A percentile compares a stretch with the other conserved stretches of the same genome.
These are phyloP conservation scores for Casaregolazyma lundiana DNA, from an alignment of 1,139 yeast species.

Conservation along the genomic window DNA sequence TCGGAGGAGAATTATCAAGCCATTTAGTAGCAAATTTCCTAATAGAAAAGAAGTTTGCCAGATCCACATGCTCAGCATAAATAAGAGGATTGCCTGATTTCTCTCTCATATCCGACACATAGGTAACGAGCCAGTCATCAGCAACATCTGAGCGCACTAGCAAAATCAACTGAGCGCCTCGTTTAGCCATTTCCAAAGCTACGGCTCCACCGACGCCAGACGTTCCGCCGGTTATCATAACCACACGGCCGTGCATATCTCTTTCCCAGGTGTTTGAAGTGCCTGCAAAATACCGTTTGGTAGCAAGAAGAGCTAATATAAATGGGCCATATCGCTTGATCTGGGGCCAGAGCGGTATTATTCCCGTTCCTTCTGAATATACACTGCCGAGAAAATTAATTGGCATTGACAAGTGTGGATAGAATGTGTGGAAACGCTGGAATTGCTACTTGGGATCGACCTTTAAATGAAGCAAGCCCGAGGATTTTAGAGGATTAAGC, in stretches of 20 bases:
- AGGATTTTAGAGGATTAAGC: no score
- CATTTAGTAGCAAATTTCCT: slow-evolving; percentile 90
- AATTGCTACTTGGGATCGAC: neutral
- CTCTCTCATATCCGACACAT: slow-evolving; percentile 70
- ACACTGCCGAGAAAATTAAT: slow-evolving; percentile 67
- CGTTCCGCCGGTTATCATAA: slow-evolving; percentile 78
- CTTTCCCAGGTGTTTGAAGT: slow-evolving; percentile 83
- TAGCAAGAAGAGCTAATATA: slow-evolving; percentile 41
- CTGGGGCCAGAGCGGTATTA: slow-evolving; percentile 66
- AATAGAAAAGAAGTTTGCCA: slow-evolving; percentile 68
- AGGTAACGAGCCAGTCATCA: slow-evolving; percentile 77
- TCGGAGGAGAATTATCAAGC: slow-evolving; percentile 87
- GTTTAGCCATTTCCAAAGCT: slow-evolving; percentile 64
- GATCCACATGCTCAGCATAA: slow-evolving; percentile 85
- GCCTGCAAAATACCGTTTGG: slow-evolving; percentile 76
- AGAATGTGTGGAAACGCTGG: neutral
- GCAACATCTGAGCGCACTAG: slow-evolving; percentile 47
- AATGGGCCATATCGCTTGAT: slow-evolving; percentile 54
- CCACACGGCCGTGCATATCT: slow-evolving; percentile 87
- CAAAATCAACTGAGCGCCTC: slow-evolving; percentile 84
- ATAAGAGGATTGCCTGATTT: slow-evolving; percentile 65
- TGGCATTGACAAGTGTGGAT: slow-evolving; percentile 55
- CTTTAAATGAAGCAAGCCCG: no score
- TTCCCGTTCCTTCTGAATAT: slow-evolving; percentile 64
- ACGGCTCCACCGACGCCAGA: slow-evolving; percentile 82